Evolutionary conservation across 176 grass and related monocot genomes (phyloP), one percentile per base, ranked within the genome.

Genomic region (Rhynchospora tenuis): DNA sequence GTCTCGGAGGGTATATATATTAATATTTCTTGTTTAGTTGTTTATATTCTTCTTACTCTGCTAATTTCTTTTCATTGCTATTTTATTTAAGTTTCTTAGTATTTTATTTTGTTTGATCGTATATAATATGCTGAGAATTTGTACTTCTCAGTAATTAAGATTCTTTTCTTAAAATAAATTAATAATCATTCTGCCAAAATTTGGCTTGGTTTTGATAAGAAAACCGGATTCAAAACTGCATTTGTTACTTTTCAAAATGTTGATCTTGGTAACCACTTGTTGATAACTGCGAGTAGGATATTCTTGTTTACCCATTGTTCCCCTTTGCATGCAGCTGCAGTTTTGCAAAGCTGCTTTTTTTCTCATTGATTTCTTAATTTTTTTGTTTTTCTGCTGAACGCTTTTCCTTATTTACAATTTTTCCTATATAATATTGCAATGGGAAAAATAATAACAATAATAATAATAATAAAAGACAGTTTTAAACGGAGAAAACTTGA

Each of bases 1-100:
- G 95, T 16, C 95, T 98, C 52, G 95, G 92, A 89, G 95, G 95
- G 92, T 98, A 91, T 14, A 38, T 23, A 9, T 45, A n/a, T n/a
- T n/a, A n/a, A n/a, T 68, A 11, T n/a, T 42, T 29, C 7, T 56
- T 79, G 7, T 28, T 22, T 57, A n/a, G 3, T 56, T 79, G 7
- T 28, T 9, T 58, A 19, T 29, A 7, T 3, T 55, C n/a, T 16
- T 59, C 15, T 19, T 17, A n/a, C 60, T 63, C 2, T 64, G 3
- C 3, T 19, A 9, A 12, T 45, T 16, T 73, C 17, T 47, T 73
- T 48, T n/a, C 0, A 9, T 3, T 46, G 5, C 46, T 62, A 5
- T 19, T 33, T 58, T 79, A 10, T 60, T 59, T 31, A 31, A 42
- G 19, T 48, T 52, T 27, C 7, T 56, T 28, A 55, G 38, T 73